A percentile compares a stretch with the other conserved stretches of the same genome.
phyloP scores from a whole-genome alignment of 2,329 filamentous ascomycete genomes.

The Volutella citrinella region DNA sequence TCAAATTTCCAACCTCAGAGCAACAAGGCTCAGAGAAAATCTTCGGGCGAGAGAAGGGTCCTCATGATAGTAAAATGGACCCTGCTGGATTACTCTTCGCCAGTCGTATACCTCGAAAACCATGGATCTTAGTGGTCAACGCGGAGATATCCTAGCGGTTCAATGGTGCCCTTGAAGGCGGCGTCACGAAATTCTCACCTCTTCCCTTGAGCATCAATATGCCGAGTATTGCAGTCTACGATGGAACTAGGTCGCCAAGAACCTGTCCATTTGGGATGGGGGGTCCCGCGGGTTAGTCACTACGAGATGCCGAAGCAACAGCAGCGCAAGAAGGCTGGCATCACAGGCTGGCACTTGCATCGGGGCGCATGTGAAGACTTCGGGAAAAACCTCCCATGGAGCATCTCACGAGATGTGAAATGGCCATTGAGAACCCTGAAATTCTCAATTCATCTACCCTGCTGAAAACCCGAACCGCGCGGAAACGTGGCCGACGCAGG shows the following conservation, averaged over 20 bases:
- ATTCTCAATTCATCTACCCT: constrained; percentile 44
- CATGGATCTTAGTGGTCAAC: constrained; percentile 67
- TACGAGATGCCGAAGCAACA: no score
- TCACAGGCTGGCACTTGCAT: constrained; percentile 10
- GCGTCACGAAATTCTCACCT: no score
- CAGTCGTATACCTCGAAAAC: constrained; percentile 91
- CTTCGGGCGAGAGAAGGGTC: constrained; percentile 72
- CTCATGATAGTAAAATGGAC: constrained; percentile 44
- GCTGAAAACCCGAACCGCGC: constrained; percentile 31
- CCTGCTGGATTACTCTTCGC: constrained; percentile 69
- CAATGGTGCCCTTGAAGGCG: constrained; percentile 1
- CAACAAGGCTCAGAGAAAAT: constrained; percentile 62
- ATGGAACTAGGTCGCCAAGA: no score
- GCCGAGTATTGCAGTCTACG: background rate
- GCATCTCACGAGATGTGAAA: constrained; percentile 70
- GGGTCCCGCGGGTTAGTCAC: no score
- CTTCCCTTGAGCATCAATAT: background rate
- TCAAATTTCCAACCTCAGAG: constrained; percentile 80
- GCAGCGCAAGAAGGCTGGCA: no score
- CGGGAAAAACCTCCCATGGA: constrained; percentile 75
- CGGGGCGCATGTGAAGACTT: constrained; percentile 44
- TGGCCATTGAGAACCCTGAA: constrained; percentile 63
- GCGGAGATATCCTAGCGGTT: constrained; percentile 85
- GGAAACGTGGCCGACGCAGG: constrained; percentile 24
- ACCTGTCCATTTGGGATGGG: no score